Evolutionary conservation across 2,329 filamentous ascomycete species (phyloP), one percentile per base, ranked within the genome.

Genomic region (Cucurbitaria berberidis): DNA sequence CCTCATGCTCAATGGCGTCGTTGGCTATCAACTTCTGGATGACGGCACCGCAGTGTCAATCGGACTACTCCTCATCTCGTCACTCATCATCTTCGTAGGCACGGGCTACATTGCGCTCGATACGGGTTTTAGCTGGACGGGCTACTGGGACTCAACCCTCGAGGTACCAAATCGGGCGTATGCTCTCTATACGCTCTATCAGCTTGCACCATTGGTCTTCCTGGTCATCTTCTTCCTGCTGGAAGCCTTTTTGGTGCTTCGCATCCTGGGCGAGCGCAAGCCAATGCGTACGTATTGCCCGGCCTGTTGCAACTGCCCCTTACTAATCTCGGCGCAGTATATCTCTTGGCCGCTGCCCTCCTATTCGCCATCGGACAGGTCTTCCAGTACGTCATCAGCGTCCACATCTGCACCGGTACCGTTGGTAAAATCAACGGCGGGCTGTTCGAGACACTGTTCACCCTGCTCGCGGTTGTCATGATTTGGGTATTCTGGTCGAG

Each of bases 401-500:
- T 88, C 13, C 89, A 96, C 73, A 91, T 99, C 56, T 99, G 95
- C 81, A 82, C 87, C 19, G 91, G 91, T 39, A 90, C 92, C 0
- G 72, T 81, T 36, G 91, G 92, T 62, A 92, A 90, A 74, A 96
- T 99, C 70, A 93, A 99, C 71, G 95, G 95, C 44, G 86, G 93
- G 5, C 78, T 99, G 0, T 99, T 99, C 75, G 86, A 97, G 75
- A 96, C 93, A 0, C 80, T 98, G 6, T 98, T 99, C 78, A 98
- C 93, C 0, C 81, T 97, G 0, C 78, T 93, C 11, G 83, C 93
- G 0, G 91, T 99, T 4, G 82, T 91, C 16, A 86, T 86, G 77
- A 79, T 97, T 60, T 99, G 95, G 93, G 76, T 90, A 51, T 99
- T 99, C 81, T 99, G 95, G 95, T 96, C 92, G 41, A 97, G 92